Evolutionary conservation across 768 basidiomycete genomes (phyloP).

Genomic region (Phanerochaete sordida): DNA sequence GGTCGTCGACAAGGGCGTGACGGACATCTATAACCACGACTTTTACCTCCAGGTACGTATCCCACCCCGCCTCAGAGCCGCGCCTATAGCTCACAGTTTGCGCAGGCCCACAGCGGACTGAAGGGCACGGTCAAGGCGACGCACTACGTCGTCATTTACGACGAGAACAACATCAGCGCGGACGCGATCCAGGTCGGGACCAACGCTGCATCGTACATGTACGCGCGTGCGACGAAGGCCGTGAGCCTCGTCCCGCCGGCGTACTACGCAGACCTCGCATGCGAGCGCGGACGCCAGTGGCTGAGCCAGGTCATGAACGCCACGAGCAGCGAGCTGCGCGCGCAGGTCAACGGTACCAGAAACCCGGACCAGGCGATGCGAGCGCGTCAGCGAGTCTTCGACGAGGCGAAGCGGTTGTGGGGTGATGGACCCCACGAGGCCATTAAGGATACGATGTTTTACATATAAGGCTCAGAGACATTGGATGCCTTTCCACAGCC

Average conservation of each 20-base stretch:
- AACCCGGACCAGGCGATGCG: constrained; percentile 32
- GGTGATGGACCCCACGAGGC: constrained; percentile 44
- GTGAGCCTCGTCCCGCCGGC: constrained; percentile 80
- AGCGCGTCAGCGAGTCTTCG: constrained; percentile 29
- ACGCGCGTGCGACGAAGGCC: constrained; percentile 79
- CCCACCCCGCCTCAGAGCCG: not conserved
- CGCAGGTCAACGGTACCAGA: constrained; percentile 24
- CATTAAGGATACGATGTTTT: constrained; percentile 69
- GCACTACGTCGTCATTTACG: constrained; percentile 78
- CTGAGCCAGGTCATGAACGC: constrained; percentile 65
- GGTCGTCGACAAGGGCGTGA: constrained; percentile 76
- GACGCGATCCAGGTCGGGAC: constrained; percentile 75
- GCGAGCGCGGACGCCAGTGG: constrained; percentile 76
- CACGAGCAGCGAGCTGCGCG: constrained; percentile 24
- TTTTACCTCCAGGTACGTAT: constrained; percentile 29
- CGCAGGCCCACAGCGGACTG: constrained; percentile 69
- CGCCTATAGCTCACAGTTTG: not conserved
- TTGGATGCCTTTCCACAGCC: no score
- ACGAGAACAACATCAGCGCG: constrained; percentile 65
- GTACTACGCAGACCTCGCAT: constrained; percentile 80
- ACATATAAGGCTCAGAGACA: no score
- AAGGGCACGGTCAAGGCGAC: constrained; percentile 71
- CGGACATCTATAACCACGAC: constrained; percentile 36
- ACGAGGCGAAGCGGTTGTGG: constrained; percentile 39
- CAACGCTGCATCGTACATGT: constrained; percentile 67